Percentiles rank a stretch among this genome's conserved stretches.
phyloP scores from a whole-genome alignment of 73 alveolate genomes.

The Durusdinium trenchii region DNA sequence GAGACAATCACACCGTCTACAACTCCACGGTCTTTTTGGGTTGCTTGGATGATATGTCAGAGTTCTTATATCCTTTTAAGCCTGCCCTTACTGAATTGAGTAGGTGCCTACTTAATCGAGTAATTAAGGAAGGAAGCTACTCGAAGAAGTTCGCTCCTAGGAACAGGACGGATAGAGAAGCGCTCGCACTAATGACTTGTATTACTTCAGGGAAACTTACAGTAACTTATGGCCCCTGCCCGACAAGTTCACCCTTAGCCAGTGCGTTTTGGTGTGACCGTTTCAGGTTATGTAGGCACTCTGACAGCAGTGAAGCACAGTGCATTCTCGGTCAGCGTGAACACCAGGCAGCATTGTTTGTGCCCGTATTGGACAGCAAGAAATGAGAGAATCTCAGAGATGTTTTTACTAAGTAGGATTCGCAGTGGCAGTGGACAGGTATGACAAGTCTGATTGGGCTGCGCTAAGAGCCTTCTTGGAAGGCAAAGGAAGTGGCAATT shows the following conservation, averaged over 20 bases:
- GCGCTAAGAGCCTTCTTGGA: slow-evolving; percentile 54
- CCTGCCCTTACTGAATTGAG: not conserved
- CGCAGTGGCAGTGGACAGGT: slow-evolving; percentile 12
- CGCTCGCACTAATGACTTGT: too few relatives aligned
- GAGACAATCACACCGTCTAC: slow-evolving; percentile 1
- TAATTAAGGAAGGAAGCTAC: too few relatives aligned
- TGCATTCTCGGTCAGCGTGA: slow-evolving; percentile 67
- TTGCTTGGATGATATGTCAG: not conserved
- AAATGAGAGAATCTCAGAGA: not conserved
- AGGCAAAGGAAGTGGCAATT: slow-evolving; percentile 74
- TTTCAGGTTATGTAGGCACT: slow-evolving; percentile 53
- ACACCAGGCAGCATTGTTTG: slow-evolving; percentile 22
- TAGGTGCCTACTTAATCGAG: too few relatives aligned
- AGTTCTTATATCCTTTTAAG: not conserved
- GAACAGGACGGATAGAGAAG: too few relatives aligned
- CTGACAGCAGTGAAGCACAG: slow-evolving; percentile 75
- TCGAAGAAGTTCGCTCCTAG: too few relatives aligned
- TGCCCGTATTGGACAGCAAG: not conserved
- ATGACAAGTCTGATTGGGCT: slow-evolving; percentile 77
- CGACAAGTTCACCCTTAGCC: too few relatives aligned
- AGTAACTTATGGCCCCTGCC: too few relatives aligned
- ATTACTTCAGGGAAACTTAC: too few relatives aligned
- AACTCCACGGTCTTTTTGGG: slow-evolving; percentile 78
- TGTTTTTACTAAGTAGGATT: not conserved
- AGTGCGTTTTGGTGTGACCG: not conserved